Base-by-base conservation (phyloP, 164 flowering plant genomes). In the Vitis labrusca region DNA sequence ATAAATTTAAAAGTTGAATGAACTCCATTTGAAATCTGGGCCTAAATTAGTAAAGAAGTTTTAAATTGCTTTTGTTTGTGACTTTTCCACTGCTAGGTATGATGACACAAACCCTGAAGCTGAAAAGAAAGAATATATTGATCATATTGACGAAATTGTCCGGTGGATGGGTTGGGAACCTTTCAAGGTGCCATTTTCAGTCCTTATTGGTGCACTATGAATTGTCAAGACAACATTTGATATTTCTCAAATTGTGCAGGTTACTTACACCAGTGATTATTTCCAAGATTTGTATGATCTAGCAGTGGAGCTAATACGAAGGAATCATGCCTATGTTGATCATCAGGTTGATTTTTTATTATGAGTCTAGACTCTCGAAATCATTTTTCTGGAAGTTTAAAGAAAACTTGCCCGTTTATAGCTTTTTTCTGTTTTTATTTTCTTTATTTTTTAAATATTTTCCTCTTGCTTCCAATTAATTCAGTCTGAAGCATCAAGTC, bases 51-150 rank as follows among this genome's bases (percentile, higher is more conserved):
- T 8, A 27, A 10, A 48, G 56, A 68, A 58, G 30, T 67, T 65
- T 48, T 5, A 2, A 32, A 3, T 29, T 17, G 44, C 51, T 19
- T 2, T 29, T 65, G 32, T 29, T 50, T 51, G 9, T 61, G 55
- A 50, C 13, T 61, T 23, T 64, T 10, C 17, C 8, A 10, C 63
- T 71, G 37, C 60, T 74, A 95, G 99, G 83, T 96, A 68, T 82
- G 99, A 96, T 83, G 99, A 96, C 74, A 96, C 99, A 58, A 96
- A 96, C 61, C 99, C 99, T 51, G 97, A 91, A 74, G 99, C 99
- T 78, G 99, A 96, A 76, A 93, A 89, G 84, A 84, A 93, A 78
- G 98, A 96, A 80, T 96, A 96, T 71, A 91, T 96, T 57, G 93
- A 93, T 80, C 98, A 96, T 72, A 96, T 91, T 62, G 72, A 96